phyloP scores from a whole-genome alignment of 2,329 filamentous ascomycete genomes.

The Epichloe sibirici region DNA sequence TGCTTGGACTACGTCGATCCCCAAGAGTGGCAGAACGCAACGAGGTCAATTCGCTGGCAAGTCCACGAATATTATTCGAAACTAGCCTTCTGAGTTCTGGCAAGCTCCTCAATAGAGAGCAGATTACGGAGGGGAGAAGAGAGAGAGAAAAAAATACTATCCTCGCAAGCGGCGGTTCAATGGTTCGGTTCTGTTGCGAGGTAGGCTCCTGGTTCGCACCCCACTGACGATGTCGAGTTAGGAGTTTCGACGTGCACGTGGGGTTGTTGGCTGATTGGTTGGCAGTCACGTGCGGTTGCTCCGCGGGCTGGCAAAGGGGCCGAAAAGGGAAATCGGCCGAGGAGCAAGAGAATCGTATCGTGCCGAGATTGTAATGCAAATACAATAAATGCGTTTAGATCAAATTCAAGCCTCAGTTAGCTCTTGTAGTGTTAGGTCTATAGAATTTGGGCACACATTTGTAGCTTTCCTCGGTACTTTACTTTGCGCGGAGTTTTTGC shows the following conservation, averaged over 20 bases:
- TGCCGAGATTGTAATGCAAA: too few species aligned
- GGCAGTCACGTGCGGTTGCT: conserved; percentile 16
- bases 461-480: not conserved
- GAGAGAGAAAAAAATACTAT: not conserved
- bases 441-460: not conserved
- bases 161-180: not conserved
- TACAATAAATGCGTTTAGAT: too few species aligned
- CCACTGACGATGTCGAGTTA: not conserved
- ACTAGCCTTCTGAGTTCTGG: too few species aligned
- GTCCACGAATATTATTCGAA: not conserved
- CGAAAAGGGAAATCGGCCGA: too few species aligned
- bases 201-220: too few species aligned
- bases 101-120: too few species aligned
- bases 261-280: conserved; percentile 18
- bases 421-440: not conserved
- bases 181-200: not conserved
- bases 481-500: too few species aligned
- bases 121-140: not conserved
- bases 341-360: too few species aligned
- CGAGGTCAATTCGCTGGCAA: not conserved
- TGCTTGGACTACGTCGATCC: too few species aligned
- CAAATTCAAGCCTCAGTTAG: too few species aligned
- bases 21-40: not conserved
- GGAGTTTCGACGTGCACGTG: conserved; percentile 16
- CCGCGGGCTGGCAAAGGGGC: conserved; percentile 6